Conservation (phyloP, 441 rosid species). For the Cnidoscolus chayamansa region DNA sequence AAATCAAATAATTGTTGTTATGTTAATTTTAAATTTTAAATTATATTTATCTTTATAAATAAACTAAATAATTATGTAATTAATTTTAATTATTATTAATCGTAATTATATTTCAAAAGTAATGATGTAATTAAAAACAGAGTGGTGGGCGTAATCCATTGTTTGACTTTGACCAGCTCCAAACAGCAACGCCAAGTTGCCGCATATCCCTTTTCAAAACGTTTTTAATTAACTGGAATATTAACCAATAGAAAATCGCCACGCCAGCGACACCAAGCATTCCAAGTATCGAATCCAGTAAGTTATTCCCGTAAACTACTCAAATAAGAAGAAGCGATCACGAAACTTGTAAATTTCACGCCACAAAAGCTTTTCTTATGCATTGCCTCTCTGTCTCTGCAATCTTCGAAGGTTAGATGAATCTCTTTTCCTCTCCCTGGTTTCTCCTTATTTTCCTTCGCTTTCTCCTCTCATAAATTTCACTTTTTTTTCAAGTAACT, state of each 20-base stretch:
- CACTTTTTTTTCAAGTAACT: no score
- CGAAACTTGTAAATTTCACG: background rate
- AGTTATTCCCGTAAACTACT: conserved; percentile 1
- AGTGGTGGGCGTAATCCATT: no score
- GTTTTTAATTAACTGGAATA: background rate
- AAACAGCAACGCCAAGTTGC: background rate
- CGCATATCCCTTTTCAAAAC: background rate
- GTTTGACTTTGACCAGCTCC: no score
- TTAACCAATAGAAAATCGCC: background rate
- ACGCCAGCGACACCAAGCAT: background rate
- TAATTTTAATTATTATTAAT: no score
- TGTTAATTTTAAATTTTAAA: no score
- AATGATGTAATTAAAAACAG: no score
- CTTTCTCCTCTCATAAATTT: no score
- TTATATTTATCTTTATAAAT: no score
- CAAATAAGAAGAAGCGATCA: background rate
- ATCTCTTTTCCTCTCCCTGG: background rate
- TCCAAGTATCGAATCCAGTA: background rate
- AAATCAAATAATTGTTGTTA: no score
- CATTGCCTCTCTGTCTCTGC: background rate
- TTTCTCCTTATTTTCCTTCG: background rate
- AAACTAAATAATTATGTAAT: no score
- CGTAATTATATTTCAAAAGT: no score
- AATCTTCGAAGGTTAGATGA: background rate
- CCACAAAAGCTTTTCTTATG: background rate